Percentiles rank a stretch among this genome's conserved stretches.
phyloP scores from a whole-genome alignment of 2,329 filamentous ascomycete species.

The Diaporthe sp. region DNA sequence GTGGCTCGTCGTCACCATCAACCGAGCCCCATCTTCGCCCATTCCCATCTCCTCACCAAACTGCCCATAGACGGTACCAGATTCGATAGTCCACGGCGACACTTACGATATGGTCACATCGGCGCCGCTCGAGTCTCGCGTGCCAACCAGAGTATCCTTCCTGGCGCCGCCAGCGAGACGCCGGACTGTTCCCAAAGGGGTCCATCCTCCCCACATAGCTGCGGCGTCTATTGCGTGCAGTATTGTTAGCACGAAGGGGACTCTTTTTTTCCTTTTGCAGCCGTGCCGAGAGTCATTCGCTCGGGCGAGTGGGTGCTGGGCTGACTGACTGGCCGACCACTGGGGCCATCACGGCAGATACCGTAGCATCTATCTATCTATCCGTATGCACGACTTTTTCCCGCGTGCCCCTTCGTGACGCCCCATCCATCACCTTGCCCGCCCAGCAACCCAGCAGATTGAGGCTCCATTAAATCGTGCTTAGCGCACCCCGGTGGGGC shows the following conservation, averaged over 20 bases:
- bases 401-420: background rate
- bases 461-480: slow-evolving; percentile 25
- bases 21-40: background rate
- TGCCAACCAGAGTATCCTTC: background rate
- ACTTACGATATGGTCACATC: slow-evolving; percentile 2
- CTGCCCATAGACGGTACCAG: background rate
- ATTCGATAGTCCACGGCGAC: background rate
- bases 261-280: background rate
- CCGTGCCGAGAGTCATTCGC: slow-evolving; percentile 12
- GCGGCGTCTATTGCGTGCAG: slow-evolving; percentile 3
- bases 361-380: slow-evolving; percentile 23
- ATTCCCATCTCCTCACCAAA: no score
- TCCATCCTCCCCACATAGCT: slow-evolving; percentile 2
- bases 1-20: background rate
- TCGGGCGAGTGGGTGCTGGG: slow-evolving; percentile 1
- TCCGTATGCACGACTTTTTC: slow-evolving; percentile 13
- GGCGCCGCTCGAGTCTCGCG: background rate
- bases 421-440: background rate
- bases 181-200: background rate
- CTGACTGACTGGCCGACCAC: slow-evolving; percentile 4
- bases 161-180: slow-evolving; percentile 9
- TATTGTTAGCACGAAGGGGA: background rate
- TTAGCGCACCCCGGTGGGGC: slow-evolving; percentile 14
- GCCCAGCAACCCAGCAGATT: slow-evolving; percentile 23
- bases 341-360: slow-evolving; percentile 12